Conservation (phyloP, 495 filamentous ascomycete genomes). For the Aspergillus sparsus region DNA sequence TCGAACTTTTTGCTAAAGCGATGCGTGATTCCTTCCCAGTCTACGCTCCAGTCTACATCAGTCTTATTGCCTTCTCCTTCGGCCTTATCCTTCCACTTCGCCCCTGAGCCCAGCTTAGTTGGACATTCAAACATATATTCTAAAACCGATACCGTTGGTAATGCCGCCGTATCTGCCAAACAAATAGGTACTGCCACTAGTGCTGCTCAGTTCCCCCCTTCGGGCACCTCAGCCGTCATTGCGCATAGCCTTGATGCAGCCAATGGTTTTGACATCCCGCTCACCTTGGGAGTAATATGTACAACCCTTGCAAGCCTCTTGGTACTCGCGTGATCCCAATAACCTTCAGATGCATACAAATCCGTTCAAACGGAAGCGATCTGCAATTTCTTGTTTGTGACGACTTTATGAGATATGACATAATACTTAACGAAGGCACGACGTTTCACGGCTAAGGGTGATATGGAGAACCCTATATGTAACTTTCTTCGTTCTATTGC, state of each 20-base stretch:
- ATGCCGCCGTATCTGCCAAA: constrained; percentile 76
- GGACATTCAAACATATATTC: background rate
- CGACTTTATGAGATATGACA: constrained; percentile 18
- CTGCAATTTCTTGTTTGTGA: background rate
- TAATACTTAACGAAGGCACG: constrained; percentile 9
- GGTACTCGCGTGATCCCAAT: constrained; percentile 1
- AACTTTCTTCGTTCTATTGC: background rate
- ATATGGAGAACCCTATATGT: background rate
- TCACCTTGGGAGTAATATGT: constrained; percentile 20
- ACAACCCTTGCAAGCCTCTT: constrained; percentile 22
- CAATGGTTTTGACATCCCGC: constrained; percentile 12
- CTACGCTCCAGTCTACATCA: constrained; percentile 52
- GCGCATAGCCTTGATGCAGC: constrained; percentile 27
- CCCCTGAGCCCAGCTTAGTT: constrained; percentile 30
- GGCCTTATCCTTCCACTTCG: constrained; percentile 50
- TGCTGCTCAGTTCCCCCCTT: constrained; percentile 1
- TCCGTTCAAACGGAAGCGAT: background rate
- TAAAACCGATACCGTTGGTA: constrained; percentile 36
- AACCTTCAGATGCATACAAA: background rate
- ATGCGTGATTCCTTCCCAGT: constrained; percentile 33
- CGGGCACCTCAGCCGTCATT: constrained; percentile 2
- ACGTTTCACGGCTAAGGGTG: constrained; percentile 9
- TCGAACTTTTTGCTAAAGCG: constrained; percentile 33
- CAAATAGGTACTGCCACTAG: background rate
- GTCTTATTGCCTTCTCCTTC: constrained; percentile 46